These are phyloP conservation scores for Ustilago trichophora DNA, from an alignment of 1,284 basidiomycete genomes.

Conservation along the genomic window DNA sequence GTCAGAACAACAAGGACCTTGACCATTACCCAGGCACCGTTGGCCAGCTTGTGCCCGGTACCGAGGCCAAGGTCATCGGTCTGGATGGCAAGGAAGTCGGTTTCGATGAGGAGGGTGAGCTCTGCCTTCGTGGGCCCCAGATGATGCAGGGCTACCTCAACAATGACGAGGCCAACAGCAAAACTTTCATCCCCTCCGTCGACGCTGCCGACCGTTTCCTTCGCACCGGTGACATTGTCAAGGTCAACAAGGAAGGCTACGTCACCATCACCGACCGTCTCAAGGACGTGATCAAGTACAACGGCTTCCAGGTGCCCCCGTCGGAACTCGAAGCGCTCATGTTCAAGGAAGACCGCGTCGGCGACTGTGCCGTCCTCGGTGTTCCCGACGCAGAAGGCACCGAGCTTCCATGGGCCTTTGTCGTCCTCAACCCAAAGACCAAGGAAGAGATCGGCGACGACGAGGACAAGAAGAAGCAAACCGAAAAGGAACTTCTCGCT, in stretches of 20 bases:
- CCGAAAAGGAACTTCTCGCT: conserved; percentile 40
- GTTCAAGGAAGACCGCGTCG: conserved; percentile 47
- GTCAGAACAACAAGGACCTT: conserved; percentile 56
- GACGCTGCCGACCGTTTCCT: conserved; percentile 47
- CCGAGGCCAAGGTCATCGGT: conserved; percentile 56
- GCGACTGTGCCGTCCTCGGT: conserved; percentile 56
- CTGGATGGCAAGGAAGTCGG: conserved; percentile 47
- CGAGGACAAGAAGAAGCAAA: conserved; percentile 25
- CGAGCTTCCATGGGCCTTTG: conserved; percentile 57
- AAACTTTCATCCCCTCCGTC: conserved; percentile 41
- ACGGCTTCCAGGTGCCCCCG: conserved; percentile 64
- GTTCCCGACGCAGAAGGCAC: conserved; percentile 38
- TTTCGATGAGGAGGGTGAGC: conserved; percentile 56
- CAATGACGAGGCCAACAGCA: conserved; percentile 59
- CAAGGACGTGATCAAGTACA: conserved; percentile 66
- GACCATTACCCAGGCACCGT: conserved; percentile 47
- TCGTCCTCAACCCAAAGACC: conserved; percentile 36
- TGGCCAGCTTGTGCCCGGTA: conserved; percentile 57
- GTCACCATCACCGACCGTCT: conserved; percentile 60
- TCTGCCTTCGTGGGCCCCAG: conserved; percentile 61
- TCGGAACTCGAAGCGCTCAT: conserved; percentile 60
- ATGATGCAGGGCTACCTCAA: conserved; percentile 65
- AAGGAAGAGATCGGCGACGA: conserved; percentile 22
- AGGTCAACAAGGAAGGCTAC: conserved; percentile 55
- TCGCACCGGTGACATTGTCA: conserved; percentile 61